Base-by-base conservation (phyloP, 495 filamentous ascomycete species). In the Jackrogersella minutella region DNA sequence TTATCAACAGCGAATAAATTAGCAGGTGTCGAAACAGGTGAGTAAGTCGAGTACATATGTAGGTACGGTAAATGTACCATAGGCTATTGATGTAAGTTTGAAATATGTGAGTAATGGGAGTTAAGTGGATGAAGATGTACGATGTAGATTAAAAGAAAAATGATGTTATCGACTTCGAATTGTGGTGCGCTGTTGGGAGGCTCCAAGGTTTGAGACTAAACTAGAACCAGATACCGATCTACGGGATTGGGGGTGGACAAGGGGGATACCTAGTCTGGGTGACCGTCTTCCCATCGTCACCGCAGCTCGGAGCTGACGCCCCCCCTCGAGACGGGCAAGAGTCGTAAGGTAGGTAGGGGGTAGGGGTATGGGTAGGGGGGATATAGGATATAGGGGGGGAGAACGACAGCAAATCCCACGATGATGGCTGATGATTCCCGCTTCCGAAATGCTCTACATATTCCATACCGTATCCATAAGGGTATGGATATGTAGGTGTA, bases 401-500 rank as follows among this genome's bases (percentile, higher is more conserved):
- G 49, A 56, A 57, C 66, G 66, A 69, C 66, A 65, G 61, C 66
- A 62, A 43, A 69, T 65, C 61, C 61, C 66, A 69, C 61, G 66
- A 69, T 62, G 43, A 56, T 61, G 46, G 37, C 65, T 62, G 43
- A 56, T 61, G 46, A 33, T 41, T 64, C 56, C 61, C 55, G 60
- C 56, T 52, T 64, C 65, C 65, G 65, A 58, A 1, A 46, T 26
- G 41, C 41, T 21, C 41, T 46, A 46, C 41, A 24, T 46, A 46
- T 46, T 19, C n/a, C 19, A 46, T 46, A 46, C 21, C n/a, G 41
- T 24, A n/a, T 19, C 19, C 34, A 43, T 40, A 9, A 19, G 21
- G 22, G 7, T 30, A 22, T 36, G 31, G 28, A 52, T 36, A 36
- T 11, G 34, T 22, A 22, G 17, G 16, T 53, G 17, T 40, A 22